Conservation (phyloP, 1,284 basidiomycete species). For the Rhodotorula sp. region DNA sequence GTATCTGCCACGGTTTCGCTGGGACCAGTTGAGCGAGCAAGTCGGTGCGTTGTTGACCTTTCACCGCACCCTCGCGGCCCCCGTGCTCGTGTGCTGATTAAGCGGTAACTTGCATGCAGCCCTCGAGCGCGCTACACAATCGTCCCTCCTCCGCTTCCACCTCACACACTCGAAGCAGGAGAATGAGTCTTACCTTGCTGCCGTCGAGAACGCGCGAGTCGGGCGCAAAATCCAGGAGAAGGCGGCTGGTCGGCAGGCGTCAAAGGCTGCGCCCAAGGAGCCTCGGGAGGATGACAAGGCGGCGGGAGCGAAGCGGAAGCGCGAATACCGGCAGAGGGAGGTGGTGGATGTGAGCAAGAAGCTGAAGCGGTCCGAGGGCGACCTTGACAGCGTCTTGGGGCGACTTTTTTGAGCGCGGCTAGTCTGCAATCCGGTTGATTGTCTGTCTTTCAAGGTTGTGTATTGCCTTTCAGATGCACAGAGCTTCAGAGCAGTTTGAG, state of each 20-base stretch:
- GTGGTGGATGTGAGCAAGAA: slow-evolving; percentile 24
- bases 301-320: slow-evolving; percentile 25
- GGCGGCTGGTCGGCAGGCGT: slow-evolving; percentile 51
- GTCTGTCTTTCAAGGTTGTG: too few species aligned
- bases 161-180: slow-evolving; percentile 82
- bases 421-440: background rate
- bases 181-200: slow-evolving; percentile 88
- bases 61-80: background rate
- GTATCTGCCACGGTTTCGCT: slow-evolving; percentile 95
- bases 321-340: slow-evolving; percentile 35
- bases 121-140: slow-evolving; percentile 85
- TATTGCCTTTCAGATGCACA: too few species aligned
- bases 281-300: slow-evolving; percentile 12
- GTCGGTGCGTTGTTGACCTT: slow-evolving; percentile 67
- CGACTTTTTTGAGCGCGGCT: slow-evolving; percentile 35
- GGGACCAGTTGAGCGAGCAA: slow-evolving; percentile 98
- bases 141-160: slow-evolving; percentile 83
- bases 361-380: slow-evolving; percentile 18
- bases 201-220: slow-evolving; percentile 91
- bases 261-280: background rate
- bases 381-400: slow-evolving; percentile 40
- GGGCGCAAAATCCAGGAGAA: slow-evolving; percentile 79
- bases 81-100: background rate
- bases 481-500: too few species aligned
- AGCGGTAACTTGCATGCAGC: slow-evolving; percentile 56